These are phyloP conservation scores for Ceratobasidium sp. DNA, from an alignment of 1,284 basidiomycete genomes.

Conservation along the genomic window DNA sequence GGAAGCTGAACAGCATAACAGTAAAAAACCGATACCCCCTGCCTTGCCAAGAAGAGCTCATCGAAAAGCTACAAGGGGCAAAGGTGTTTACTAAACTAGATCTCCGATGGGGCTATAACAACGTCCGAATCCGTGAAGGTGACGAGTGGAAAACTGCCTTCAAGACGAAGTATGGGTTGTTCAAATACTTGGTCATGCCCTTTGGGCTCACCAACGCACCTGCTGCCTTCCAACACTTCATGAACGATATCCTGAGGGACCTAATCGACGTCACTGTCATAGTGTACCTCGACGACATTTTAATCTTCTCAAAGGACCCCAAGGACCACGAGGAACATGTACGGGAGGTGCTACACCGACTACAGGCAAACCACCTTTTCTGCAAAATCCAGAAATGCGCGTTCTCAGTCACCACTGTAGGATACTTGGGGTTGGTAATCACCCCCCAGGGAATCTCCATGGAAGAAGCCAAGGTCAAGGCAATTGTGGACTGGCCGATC, in stretches of 20 bases:
- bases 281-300: slow-evolving; percentile 45
- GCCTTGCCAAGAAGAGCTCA: slow-evolving; percentile 49
- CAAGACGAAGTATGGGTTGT: slow-evolving; percentile 55
- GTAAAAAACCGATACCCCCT: slow-evolving; percentile 50
- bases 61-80: slow-evolving; percentile 50
- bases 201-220: slow-evolving; percentile 50
- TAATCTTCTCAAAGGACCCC: slow-evolving; percentile 22
- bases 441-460: too few species aligned
- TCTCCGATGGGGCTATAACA: slow-evolving; percentile 53
- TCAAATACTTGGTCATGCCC: slow-evolving; percentile 58
- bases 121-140: slow-evolving; percentile 51
- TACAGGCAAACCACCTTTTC: slow-evolving; percentile 7
- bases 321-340: slow-evolving; percentile 20
- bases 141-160: slow-evolving; percentile 58
- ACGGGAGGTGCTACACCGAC: slow-evolving; percentile 19
- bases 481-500: too few species aligned
- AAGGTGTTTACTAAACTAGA: slow-evolving; percentile 54
- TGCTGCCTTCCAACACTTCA: slow-evolving; percentile 54
- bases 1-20: slow-evolving; percentile 56
- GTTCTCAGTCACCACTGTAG: too few species aligned
- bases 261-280: slow-evolving; percentile 34
- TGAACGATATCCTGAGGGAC: slow-evolving; percentile 45
- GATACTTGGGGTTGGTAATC: too few species aligned
- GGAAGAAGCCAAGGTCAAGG: too few species aligned
- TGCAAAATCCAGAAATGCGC: slow-evolving; percentile 34